Evolutionary conservation across 768 basidiomycete species (phyloP).

Genomic region (Lentinula aciculospora): DNA sequence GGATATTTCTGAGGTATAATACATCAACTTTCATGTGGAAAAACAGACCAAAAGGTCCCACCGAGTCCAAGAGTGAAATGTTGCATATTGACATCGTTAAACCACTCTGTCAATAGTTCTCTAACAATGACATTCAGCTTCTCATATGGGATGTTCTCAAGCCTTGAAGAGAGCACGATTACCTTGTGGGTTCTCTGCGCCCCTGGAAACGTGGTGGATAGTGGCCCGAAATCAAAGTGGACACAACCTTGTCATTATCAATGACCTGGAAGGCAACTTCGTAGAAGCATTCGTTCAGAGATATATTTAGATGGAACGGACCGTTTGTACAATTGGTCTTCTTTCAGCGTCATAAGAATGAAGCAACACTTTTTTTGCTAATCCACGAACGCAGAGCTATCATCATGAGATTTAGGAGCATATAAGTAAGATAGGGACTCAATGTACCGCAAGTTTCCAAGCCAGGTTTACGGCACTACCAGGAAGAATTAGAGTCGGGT

Average conservation of each 20-base stretch:
- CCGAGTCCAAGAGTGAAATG: constrained; percentile 10
- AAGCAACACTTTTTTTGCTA: constrained; percentile 2
- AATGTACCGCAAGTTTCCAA: constrained; percentile 12
- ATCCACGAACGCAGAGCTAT: constrained; percentile 6
- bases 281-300: background rate
- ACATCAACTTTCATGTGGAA: background rate
- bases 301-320: background rate
- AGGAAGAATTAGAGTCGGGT: background rate
- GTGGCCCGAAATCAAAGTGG: constrained; percentile 9
- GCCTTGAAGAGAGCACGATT: background rate
- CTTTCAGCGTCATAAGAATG: constrained; percentile 9
- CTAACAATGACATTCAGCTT: background rate
- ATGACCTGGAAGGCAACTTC: constrained; percentile 5
- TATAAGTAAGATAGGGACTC: background rate
- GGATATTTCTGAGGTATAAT: constrained; percentile 3
- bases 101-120: constrained; percentile 11
- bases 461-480: constrained; percentile 10
- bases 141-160: background rate
- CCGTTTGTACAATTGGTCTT: constrained; percentile 7
- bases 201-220: constrained; percentile 8
- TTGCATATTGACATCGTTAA: constrained; percentile 11
- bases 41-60: background rate
- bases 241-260: constrained; percentile 11
- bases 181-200: constrained; percentile 9
- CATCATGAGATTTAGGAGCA: background rate